These are phyloP conservation scores for Penicillium sp. DNA, from an alignment of 2,329 filamentous ascomycete genomes.

Conservation along the genomic window DNA sequence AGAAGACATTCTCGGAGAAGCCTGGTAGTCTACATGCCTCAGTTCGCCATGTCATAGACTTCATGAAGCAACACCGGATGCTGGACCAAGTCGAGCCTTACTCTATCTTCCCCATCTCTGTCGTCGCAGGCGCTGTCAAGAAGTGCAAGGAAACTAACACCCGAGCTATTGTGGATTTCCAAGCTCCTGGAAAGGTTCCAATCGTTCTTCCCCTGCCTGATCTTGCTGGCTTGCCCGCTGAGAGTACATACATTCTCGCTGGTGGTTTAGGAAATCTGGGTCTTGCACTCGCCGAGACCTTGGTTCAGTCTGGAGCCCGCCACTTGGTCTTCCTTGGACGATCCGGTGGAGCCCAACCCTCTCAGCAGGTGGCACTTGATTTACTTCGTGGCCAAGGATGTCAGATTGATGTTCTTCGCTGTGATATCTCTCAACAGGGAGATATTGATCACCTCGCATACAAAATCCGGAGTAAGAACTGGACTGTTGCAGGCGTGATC, in stretches of 20 bases:
- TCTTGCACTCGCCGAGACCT: conserved; percentile 19
- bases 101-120: conserved; percentile 9
- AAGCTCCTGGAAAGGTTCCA: conserved; percentile 14
- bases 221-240: conserved; percentile 5
- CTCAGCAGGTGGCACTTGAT: conserved; percentile 15
- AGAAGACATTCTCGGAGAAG: conserved; percentile 17
- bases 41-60: conserved; percentile 13
- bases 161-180: conserved; percentile 15
- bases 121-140: conserved; percentile 12
- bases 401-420: conserved; percentile 14
- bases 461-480: conserved; percentile 13
- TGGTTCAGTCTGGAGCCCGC: conserved; percentile 19
- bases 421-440: conserved; percentile 16
- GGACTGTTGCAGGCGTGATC: conserved; percentile 18
- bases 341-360: conserved; percentile 14
- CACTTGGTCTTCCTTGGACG: conserved; percentile 26
- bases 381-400: conserved; percentile 14
- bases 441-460: conserved; percentile 16
- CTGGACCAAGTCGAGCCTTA: conserved; percentile 14
- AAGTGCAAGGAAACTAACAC: conserved; percentile 8
- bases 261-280: conserved; percentile 26
- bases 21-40: conserved; percentile 15
- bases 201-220: conserved; percentile 15
- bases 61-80: conserved; percentile 17
- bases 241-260: conserved; percentile 22